Percentiles rank a stretch among this genome's conserved stretches.
These are phyloP conservation scores for Septoria linicola DNA, from an alignment of 2,329 filamentous ascomycete genomes.

Conservation along the genomic window DNA sequence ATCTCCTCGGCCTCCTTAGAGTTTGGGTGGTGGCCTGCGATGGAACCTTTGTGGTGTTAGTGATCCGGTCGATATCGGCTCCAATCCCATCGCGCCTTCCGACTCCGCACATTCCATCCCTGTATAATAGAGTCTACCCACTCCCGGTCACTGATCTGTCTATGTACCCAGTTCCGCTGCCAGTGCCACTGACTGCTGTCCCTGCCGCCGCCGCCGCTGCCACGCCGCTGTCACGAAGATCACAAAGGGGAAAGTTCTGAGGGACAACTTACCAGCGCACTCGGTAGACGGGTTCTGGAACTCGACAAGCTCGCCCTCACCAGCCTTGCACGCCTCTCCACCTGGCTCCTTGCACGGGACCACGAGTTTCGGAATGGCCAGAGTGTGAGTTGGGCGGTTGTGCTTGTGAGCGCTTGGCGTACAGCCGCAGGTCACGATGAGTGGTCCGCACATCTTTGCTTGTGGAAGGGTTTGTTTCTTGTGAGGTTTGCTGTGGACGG, in stretches of 20 bases:
- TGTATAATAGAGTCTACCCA: background rate
- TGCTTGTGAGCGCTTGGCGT: background rate
- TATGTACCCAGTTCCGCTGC: background rate
- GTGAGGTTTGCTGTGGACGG: too few relatives aligned
- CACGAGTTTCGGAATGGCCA: background rate
- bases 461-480: background rate
- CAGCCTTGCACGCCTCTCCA: slow-evolving; percentile 4
- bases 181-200: background rate
- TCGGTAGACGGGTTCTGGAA: slow-evolving; percentile 12
- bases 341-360: slow-evolving; percentile 7
- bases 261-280: slow-evolving; percentile 8
- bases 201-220: background rate
- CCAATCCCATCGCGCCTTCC: background rate
- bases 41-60: background rate
- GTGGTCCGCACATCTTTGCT: slow-evolving; percentile 1
- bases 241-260: background rate
- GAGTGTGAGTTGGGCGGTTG: background rate
- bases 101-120: background rate
- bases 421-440: slow-evolving; percentile 8
- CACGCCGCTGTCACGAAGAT: background rate
- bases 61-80: background rate
- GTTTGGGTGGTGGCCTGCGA: background rate
- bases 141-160: background rate
- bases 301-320: slow-evolving; percentile 1
- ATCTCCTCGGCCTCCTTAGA: background rate